These are phyloP conservation scores for Tuctoria greenei DNA, from an alignment of 176 grass and related monocot species.

Conservation along the genomic window DNA sequence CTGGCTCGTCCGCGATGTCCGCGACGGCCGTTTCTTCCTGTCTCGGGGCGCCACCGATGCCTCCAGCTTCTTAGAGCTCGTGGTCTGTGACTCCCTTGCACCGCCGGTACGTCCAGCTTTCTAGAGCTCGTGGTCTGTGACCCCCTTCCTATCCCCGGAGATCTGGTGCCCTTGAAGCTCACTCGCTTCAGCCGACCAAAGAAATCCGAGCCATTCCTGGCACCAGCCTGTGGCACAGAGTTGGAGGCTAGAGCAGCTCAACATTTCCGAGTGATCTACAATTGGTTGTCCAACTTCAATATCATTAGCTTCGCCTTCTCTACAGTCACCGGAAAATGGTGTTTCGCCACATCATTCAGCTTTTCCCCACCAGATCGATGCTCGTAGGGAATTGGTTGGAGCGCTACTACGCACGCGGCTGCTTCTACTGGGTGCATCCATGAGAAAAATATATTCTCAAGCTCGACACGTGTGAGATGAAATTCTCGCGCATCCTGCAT, in stretches of 20 bases:
- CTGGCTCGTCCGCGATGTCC: not conserved
- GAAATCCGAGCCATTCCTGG: conserved; percentile 28
- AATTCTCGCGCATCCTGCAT: not conserved
- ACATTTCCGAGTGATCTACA: conserved; percentile 7
- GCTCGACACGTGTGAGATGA: conserved; percentile 16
- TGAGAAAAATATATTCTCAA: not conserved
- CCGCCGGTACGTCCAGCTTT: not conserved
- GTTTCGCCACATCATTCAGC: not conserved
- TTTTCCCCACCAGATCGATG: not conserved
- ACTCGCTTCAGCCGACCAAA: not conserved
- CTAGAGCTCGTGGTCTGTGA: no score
- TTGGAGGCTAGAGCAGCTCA: not conserved
- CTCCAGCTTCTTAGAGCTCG: not conserved
- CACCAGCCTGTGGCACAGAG: not conserved
- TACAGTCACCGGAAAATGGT: not conserved
- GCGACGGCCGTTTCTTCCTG: not conserved
- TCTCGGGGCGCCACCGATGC: no score
- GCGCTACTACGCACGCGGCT: not conserved
- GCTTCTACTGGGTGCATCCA: conserved; percentile 4
- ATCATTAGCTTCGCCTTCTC: conserved; percentile 11
- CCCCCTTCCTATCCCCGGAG: not conserved
- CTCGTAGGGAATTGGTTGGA: not conserved
- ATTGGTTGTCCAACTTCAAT: not conserved
- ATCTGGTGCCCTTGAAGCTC: not conserved
- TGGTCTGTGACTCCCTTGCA: not conserved